Evolutionary conservation across 345 rosid genomes (phyloP).

Genomic region (Brassica incana): DNA sequence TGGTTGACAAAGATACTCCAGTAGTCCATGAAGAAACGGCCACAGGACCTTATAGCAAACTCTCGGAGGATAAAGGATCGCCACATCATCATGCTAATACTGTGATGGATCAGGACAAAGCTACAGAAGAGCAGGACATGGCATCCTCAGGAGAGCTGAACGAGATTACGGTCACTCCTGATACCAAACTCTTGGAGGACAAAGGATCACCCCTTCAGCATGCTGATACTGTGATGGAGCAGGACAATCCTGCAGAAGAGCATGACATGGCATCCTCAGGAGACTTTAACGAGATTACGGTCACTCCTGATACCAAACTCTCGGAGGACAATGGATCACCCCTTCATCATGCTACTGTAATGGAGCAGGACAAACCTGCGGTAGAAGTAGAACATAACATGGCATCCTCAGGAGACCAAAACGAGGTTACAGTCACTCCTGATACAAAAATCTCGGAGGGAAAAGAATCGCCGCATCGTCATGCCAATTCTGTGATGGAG

Average conservation of each 20-base stretch:
- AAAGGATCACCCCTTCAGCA: conserved; percentile 2
- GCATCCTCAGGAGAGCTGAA: conserved; percentile 23
- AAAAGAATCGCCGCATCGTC: not conserved
- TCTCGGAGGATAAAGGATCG: conserved; percentile 13
- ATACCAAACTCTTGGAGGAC: conserved; percentile 13
- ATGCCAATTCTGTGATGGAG: conserved; percentile 20
- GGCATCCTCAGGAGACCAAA: conserved; percentile 13
- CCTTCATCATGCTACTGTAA: not conserved
- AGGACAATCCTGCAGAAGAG: conserved; percentile 23
- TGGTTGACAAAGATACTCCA: conserved; percentile 12
- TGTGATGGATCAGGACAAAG: conserved; percentile 18
- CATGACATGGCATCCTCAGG: conserved; percentile 16
- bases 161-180: conserved; percentile 26
- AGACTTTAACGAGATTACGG: conserved; percentile 25
- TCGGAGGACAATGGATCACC: conserved; percentile 6
- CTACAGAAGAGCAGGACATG: conserved; percentile 19
- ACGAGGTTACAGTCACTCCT: conserved; percentile 29
- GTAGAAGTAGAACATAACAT: conserved; percentile 19
- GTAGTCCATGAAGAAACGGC: conserved; percentile 17
- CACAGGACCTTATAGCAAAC: conserved; percentile 29
- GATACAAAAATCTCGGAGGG: conserved; percentile 23
- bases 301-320: conserved; percentile 26
- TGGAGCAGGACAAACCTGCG: conserved; percentile 5
- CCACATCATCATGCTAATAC: conserved; percentile 5
- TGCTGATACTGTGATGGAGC: not conserved